Percentiles rank a stretch among this genome's conserved stretches.
These are phyloP conservation scores for Starmerella etchellsii DNA, from an alignment of 805 yeast species.

Conservation along the genomic window DNA sequence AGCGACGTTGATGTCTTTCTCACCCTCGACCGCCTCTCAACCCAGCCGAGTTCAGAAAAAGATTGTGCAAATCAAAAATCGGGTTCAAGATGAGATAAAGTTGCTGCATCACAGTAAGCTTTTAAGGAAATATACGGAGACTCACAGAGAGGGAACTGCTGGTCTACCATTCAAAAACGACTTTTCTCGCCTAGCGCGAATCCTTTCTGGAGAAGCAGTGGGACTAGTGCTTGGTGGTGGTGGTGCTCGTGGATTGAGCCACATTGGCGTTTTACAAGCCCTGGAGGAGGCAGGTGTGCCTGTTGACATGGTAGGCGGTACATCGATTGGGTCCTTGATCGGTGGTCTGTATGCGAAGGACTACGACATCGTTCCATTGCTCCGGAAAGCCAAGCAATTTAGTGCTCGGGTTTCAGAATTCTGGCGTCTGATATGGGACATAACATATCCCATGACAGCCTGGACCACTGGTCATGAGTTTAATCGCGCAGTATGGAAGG, in stretches of 20 bases:
- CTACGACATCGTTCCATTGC: conserved; percentile 79
- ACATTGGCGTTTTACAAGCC: conserved; percentile 81
- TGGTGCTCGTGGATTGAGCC: conserved; percentile 91
- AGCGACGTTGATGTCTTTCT: neutral
- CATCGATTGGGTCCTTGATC: conserved; percentile 89
- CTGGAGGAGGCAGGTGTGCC: conserved; percentile 88
- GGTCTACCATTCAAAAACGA: conserved; percentile 57
- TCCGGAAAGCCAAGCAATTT: conserved; percentile 79
- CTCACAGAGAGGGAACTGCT: conserved; percentile 23
- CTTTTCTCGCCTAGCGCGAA: conserved; percentile 76
- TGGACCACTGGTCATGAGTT: conserved; percentile 96
- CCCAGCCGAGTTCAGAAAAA: conserved; percentile 13
- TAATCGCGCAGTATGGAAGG: conserved; percentile 94
- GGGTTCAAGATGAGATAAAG: conserved; percentile 20
- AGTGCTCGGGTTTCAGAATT: conserved; percentile 66
- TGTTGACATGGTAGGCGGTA: conserved; percentile 87
- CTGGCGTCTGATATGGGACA: conserved; percentile 74
- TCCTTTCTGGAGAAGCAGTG: conserved; percentile 82
- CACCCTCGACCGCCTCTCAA: neutral
- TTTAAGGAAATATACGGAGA: conserved; percentile 7
- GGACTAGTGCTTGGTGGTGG: conserved; percentile 96
- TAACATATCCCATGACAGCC: conserved; percentile 87
- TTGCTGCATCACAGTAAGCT: conserved; percentile 19
- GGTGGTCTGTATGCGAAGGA: conserved; percentile 93
- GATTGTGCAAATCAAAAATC: conserved; percentile 17